phyloP scores from a whole-genome alignment of 2,329 filamentous ascomycete species.

The Talaromyces sp. region DNA sequence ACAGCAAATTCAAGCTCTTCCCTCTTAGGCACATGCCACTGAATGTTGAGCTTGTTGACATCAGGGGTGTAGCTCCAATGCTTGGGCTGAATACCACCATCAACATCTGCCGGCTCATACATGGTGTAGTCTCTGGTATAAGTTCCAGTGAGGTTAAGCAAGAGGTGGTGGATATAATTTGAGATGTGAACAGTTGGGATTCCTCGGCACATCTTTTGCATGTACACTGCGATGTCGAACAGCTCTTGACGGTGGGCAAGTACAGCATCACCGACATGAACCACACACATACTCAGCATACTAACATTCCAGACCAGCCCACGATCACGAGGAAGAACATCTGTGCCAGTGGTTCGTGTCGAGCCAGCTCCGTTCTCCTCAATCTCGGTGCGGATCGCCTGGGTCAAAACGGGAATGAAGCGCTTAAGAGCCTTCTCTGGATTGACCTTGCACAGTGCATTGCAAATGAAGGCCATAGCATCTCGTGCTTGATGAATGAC shows the following conservation, averaged over 20 bases:
- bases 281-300: constrained; percentile 96
- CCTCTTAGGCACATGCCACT: constrained; percentile 83
- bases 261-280: constrained; percentile 90
- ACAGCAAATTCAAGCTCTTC: constrained; percentile 87
- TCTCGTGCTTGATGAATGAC: constrained; percentile 96
- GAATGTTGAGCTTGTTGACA: constrained; percentile 75
- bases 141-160: constrained; percentile 91
- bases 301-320: constrained; percentile 96
- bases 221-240: constrained; percentile 88
- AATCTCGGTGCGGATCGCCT: constrained; percentile 93
- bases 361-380: constrained; percentile 95
- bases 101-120: constrained; percentile 76
- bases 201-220: constrained; percentile 94
- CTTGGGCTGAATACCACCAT: constrained; percentile 70
- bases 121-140: constrained; percentile 89
- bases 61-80: constrained; percentile 84
- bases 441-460: constrained; percentile 92
- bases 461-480: constrained; percentile 98
- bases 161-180: constrained; percentile 94
- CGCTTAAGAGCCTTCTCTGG: constrained; percentile 90
- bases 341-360: constrained; percentile 87
- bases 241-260: constrained; percentile 86
- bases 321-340: constrained; percentile 88
- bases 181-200: constrained; percentile 94
- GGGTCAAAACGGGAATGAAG: constrained; percentile 85